Percentiles rank a stretch among this genome's conserved stretches.
Evolutionary conservation across 495 filamentous ascomycete species (phyloP).

Genomic region (Hypoxylon lenormandii): DNA sequence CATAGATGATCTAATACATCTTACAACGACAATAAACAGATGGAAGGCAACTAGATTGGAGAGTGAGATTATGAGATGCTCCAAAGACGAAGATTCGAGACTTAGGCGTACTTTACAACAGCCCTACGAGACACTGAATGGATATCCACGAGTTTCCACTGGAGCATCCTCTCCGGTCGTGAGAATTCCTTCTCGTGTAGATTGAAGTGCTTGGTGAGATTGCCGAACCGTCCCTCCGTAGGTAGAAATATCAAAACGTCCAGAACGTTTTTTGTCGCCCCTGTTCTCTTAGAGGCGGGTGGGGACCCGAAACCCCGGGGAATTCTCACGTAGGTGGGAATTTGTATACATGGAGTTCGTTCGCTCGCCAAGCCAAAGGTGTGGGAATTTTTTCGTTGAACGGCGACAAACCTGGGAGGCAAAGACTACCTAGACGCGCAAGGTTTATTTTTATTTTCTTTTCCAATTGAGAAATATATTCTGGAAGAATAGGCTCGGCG

Average conservation of each 20-base stretch:
- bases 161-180: background rate
- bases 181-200: background rate
- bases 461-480: no score
- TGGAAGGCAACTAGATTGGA: background rate
- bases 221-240: background rate
- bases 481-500: slow-evolving; percentile 19
- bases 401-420: background rate
- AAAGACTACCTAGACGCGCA: background rate
- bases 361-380: background rate
- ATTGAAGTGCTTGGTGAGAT: background rate
- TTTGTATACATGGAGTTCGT: background rate
- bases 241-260: background rate
- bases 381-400: background rate
- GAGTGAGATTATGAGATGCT: background rate
- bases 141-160: background rate
- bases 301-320: background rate
- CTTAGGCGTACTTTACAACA: no score
- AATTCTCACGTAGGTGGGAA: slow-evolving; percentile 7
- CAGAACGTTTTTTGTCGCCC: background rate
- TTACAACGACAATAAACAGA: background rate
- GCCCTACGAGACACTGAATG: no score
- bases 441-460: background rate
- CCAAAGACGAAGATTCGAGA: background rate
- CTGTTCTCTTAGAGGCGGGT: background rate
- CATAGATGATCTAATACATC: slow-evolving; percentile 23